Base-by-base conservation (phyloP, 73 alveolate genomes). In the Paramecium bursaria region DNA sequence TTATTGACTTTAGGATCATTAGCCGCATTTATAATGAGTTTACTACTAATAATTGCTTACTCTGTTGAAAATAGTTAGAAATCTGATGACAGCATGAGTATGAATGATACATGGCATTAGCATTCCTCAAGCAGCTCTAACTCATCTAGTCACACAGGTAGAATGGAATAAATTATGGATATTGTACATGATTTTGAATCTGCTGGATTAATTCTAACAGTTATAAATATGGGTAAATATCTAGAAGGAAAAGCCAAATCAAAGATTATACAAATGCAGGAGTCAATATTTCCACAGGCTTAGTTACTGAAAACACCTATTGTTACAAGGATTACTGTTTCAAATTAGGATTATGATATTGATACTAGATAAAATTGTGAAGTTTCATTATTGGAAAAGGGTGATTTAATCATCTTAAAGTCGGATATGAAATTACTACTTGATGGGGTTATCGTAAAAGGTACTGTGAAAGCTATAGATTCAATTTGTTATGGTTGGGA, bases 371-470 rank as follows among this genome's bases (percentile, higher is more conserved):
- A 49, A 23, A 22, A 15, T 14, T 39, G 51, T 47, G 87, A 82
- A 15, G 48, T 75, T 9, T 74, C 73, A 3, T 48, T 52, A 13
- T 67, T 95, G 11, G 93, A 95, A 39, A 90, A 86, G 26, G 95
- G 93, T 35, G 97, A 94, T 44, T 74, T 87, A 9, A 86, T 96
- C n/a, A 50, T 74, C 25, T 90, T 96, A 6, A 85, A 93, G 48
- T 95, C 93, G 13, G 98, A 98, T 47, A 87, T 80, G 54, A 77
- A 89, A 25, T 67, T 96, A 29, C 95, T 97, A 48, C 91, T 88
- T 11, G 99, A 96, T 90, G 98, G 98, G 3, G 90, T 86, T 0
- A 92, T 93, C 7, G 87, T 91, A 13, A 67, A 73, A 21, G 80
- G 77, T 27, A 11, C 74, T 13, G 86, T 91, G 17, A 74, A 49